A percentile compares a stretch with the other conserved stretches of the same genome.
These are phyloP conservation scores for Penicillium angulare DNA, from an alignment of 495 filamentous ascomycete species.

Conservation along the genomic window DNA sequence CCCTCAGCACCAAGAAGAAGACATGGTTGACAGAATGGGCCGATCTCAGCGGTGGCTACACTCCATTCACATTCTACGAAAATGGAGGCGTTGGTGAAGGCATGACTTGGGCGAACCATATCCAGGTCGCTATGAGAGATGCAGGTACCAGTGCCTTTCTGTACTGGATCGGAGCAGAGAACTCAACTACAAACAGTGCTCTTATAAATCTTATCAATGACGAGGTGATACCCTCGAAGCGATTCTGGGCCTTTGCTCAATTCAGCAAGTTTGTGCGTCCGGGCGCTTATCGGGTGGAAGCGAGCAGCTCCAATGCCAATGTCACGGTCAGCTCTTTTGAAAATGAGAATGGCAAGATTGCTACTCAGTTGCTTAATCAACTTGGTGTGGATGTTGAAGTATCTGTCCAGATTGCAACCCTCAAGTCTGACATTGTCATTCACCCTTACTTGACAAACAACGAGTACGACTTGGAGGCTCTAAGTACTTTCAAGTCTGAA, in stretches of 20 bases:
- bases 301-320: constrained; percentile 25
- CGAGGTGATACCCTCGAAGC: constrained; percentile 35
- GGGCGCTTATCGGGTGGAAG: constrained; percentile 43
- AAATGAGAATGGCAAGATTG: constrained; percentile 45
- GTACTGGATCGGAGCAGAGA: constrained; percentile 47
- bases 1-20: constrained; percentile 30
- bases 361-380: constrained; percentile 46
- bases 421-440: neutral
- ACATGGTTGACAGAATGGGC: constrained; percentile 52
- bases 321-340: constrained; percentile 46
- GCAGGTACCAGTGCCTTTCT: constrained; percentile 43
- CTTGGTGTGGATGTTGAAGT: constrained; percentile 16
- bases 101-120: constrained; percentile 54
- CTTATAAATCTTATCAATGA: constrained; percentile 39
- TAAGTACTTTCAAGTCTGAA: neutral
- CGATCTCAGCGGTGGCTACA: constrained; percentile 39
- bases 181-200: constrained; percentile 32
- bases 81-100: constrained; percentile 48
- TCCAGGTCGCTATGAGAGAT: constrained; percentile 41
- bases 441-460: constrained; percentile 18
- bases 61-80: constrained; percentile 40
- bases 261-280: constrained; percentile 46
- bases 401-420: neutral
- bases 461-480: constrained; percentile 12
- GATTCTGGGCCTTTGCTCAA: constrained; percentile 53